Evolutionary conservation across 208 protist species (phyloP).

Genomic region (Trypanosoma caninum): DNA sequence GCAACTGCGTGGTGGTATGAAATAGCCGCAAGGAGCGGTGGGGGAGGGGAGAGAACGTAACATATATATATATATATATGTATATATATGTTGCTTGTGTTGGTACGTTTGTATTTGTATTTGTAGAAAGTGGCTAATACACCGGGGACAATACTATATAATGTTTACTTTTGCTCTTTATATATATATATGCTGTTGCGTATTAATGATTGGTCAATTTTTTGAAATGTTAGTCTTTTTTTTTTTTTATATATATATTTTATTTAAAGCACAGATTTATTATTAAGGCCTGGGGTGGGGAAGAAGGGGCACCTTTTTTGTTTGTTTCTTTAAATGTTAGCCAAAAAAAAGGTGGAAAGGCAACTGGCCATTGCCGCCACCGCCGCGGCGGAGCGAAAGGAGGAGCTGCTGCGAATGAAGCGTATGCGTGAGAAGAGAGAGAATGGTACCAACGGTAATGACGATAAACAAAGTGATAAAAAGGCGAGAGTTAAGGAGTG

Average conservation of each 20-base stretch:
- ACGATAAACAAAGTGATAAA: not conserved
- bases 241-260: constrained; percentile 22
- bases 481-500: not conserved
- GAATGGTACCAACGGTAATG: too few relatives aligned
- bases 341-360: constrained; percentile 61
- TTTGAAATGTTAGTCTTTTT: constrained; percentile 11
- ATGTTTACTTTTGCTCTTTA: not conserved
- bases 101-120: too few relatives aligned
- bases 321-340: constrained; percentile 38
- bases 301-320: not conserved
- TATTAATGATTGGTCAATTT: too few relatives aligned
- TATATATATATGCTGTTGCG: constrained; percentile 11
- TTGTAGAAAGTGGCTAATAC: too few relatives aligned
- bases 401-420: constrained; percentile 22
- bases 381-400: constrained; percentile 36
- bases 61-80: too few relatives aligned
- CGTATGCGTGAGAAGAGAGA: not conserved
- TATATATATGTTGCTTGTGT: too few relatives aligned
- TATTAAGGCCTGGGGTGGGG: too few relatives aligned
- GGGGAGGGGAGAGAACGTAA: not conserved
- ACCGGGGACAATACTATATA: too few relatives aligned
- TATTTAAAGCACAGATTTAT: too few relatives aligned
- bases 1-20: not conserved
- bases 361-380: constrained; percentile 39
- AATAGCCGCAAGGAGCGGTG: not conserved